Percentiles rank a stretch among this genome's conserved stretches.
Evolutionary conservation across 1,284 basidiomycete genomes (phyloP).

Genomic region (Phellinidium pouzarii): DNA sequence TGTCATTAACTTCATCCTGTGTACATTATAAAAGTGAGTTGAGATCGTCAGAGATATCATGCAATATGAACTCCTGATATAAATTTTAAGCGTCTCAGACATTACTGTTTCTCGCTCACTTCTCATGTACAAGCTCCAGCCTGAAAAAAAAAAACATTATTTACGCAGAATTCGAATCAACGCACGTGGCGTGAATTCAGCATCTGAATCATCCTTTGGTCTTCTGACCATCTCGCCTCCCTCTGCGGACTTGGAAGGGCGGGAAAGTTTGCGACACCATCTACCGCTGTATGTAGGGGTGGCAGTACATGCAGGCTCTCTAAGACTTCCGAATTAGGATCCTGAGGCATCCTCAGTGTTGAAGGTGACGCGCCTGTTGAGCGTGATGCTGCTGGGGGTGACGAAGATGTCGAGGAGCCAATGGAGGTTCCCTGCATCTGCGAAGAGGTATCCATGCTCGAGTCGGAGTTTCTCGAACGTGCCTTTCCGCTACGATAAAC

Average conservation of each 20-base stretch:
- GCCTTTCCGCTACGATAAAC: constrained; percentile 57
- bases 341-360: constrained; percentile 17
- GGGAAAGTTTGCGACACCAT: constrained; percentile 21
- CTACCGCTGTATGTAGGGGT: constrained; percentile 29
- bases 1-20: background rate
- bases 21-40: background rate
- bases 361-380: constrained; percentile 22
- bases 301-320: constrained; percentile 27
- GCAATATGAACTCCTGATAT: background rate
- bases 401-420: constrained; percentile 24
- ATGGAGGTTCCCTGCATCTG: constrained; percentile 15
- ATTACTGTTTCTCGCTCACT: background rate
- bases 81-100: background rate
- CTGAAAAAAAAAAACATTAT: background rate
- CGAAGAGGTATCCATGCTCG: constrained; percentile 9
- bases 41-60: background rate
- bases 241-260: constrained; percentile 9
- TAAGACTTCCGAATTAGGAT: constrained; percentile 20
- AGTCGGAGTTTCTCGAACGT: constrained; percentile 38
- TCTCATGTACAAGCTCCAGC: background rate
- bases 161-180: constrained; percentile 22
- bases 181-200: constrained; percentile 41
- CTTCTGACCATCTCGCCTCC: constrained; percentile 43
- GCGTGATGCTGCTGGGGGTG: constrained; percentile 25
- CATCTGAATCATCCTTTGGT: constrained; percentile 57